Evolutionary conservation across 2,329 filamentous ascomycete species (phyloP), one percentile per base, ranked within the genome.

Genomic region (Ustilaginoidea virens): DNA sequence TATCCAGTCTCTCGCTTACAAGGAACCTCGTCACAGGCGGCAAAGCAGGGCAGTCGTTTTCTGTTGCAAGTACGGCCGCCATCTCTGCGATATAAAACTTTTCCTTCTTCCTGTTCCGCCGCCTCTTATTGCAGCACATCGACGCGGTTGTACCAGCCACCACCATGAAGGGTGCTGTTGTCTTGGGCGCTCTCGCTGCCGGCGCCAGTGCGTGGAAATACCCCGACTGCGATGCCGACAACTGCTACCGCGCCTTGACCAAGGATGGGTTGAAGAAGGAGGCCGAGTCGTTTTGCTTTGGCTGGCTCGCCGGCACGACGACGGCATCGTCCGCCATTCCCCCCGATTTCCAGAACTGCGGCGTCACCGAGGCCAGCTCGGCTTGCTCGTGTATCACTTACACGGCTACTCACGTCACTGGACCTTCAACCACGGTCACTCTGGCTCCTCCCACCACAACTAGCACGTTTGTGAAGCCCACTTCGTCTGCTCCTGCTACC

Each of bases 381-480:
- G 51, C 49, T 25, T 55, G 52, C 45, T 53, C 51, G 5, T 55
- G 51, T 42, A 41, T 54, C 39, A 45, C 46, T 31, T 53, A 55
- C 39, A 47, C 48, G 24, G 39, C 45, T 24, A 51, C 48, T 13
- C 44, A 47, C 34, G 38, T 37, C 9, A 35, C 30, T 21, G 33
- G 31, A 21, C 9, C 11, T 20, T 10, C 27, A 8, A 29, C 33
- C 17, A 23, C n/a, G 12, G 31, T 36, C 15, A 28, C 33, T 9
- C 17, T 30, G 15, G 17, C 25, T 19, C 28, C 30, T 8, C 24
- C 31, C 8, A 20, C 29, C 17, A 33, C 24, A 7, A 30, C 28
- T 21, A 28, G 17, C 5, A 17, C 27, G 22, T n/a, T n/a, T n/a
- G n/a, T n/a, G n/a, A n/a, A n/a, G n/a, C n/a, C n/a, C n/a, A n/a